phyloP scores from a whole-genome alignment of 2,329 filamentous ascomycete species.

The Curvularia eragrostidis region DNA sequence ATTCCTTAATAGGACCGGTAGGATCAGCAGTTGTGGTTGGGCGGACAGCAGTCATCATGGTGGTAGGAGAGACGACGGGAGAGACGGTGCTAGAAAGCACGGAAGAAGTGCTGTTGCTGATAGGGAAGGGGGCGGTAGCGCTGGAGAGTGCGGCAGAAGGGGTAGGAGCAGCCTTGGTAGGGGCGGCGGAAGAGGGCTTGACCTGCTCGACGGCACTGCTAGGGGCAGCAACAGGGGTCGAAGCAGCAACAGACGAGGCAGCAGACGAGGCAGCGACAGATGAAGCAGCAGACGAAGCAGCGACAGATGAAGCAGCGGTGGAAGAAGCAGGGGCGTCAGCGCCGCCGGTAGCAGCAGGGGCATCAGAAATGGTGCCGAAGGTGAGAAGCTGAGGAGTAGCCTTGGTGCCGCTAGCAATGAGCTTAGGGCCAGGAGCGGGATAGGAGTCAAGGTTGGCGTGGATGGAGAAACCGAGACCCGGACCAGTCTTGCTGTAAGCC shows the following conservation, averaged over 20 bases:
- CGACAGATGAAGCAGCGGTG: constrained; percentile 9
- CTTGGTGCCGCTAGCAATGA: constrained; percentile 45
- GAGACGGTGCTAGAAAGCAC: constrained; percentile 6
- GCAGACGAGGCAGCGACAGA: constrained; percentile 10
- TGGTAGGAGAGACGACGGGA: constrained; percentile 23
- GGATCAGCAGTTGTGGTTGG: constrained; percentile 29
- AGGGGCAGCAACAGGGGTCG: not conserved
- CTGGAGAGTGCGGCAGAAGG: constrained; percentile 3
- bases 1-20: constrained; percentile 26
- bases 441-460: constrained; percentile 49
- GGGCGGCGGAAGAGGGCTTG: constrained; percentile 11
- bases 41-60: constrained; percentile 31
- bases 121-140: constrained; percentile 11
- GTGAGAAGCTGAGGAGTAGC: constrained; percentile 32
- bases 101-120: constrained; percentile 19
- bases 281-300: constrained; percentile 15
- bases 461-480: constrained; percentile 54
- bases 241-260: constrained; percentile 11
- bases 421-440: constrained; percentile 49
- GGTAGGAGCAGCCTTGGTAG: constrained; percentile 14
- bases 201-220: constrained; percentile 12
- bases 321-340: constrained; percentile 23
- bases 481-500: constrained; percentile 50
- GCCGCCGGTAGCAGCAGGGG: constrained; percentile 24
- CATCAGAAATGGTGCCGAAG: constrained; percentile 35